Conservation (phyloP, 176 grass and related monocot genomes). For the Paspalum vaginatum region DNA sequence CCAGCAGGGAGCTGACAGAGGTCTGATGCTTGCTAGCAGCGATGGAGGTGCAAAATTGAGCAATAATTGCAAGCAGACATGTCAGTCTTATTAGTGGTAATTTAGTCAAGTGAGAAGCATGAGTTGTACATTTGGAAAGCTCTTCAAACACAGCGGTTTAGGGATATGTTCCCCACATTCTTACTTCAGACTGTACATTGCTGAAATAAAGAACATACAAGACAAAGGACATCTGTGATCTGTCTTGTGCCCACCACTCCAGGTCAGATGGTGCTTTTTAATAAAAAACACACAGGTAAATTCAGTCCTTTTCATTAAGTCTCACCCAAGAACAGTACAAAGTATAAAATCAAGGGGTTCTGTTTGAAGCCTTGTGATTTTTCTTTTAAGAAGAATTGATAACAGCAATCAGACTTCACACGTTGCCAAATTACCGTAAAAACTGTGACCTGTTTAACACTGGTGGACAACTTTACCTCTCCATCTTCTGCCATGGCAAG, state of each 20-base stretch:
- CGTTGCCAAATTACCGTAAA: constrained; percentile 13
- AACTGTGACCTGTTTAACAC: neutral
- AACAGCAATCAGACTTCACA: neutral
- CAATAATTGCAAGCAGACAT: neutral
- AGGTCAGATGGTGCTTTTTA: neutral
- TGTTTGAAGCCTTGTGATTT: neutral
- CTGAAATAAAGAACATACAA: neutral
- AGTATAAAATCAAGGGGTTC: neutral
- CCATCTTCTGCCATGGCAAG: neutral
- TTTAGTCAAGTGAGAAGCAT: neutral
- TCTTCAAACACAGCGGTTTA: neutral
- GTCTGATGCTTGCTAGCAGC: neutral
- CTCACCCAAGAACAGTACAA: constrained; percentile 18
- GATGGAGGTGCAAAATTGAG: neutral
- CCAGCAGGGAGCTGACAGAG: neutral
- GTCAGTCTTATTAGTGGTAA: neutral
- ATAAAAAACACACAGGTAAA: neutral
- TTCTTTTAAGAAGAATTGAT: neutral
- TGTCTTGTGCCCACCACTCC: neutral
- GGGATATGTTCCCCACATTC: neutral
- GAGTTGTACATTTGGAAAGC: neutral
- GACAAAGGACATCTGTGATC: neutral
- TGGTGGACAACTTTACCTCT: neutral
- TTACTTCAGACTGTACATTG: neutral
- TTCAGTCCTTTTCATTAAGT: neutral